phyloP scores from a whole-genome alignment of 2,329 filamentous ascomycete genomes.

The Fusarium lyarnte region DNA sequence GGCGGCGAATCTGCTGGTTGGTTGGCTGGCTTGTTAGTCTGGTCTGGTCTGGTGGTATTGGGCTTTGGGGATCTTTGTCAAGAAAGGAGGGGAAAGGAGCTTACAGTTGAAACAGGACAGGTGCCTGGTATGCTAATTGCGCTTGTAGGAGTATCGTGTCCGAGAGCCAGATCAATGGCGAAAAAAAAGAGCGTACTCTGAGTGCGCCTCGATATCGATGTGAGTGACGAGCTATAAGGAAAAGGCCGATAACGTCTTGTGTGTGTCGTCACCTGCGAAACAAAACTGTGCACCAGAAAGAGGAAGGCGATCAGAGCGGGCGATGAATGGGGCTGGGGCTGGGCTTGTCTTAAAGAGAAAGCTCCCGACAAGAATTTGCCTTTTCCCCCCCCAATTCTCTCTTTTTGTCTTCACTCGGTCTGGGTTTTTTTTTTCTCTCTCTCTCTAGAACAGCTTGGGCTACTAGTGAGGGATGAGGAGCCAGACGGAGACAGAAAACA shows the following conservation, averaged over 20 bases:
- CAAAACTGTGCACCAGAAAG: conserved; percentile 23
- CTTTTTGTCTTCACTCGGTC: background rate
- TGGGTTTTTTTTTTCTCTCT: background rate
- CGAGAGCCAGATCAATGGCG: background rate
- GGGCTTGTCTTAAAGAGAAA: conserved; percentile 37
- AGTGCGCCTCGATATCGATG: background rate
- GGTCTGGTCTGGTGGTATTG: conserved; percentile 21
- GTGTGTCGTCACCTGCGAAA: conserved; percentile 34
- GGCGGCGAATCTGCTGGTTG: conserved; percentile 36
- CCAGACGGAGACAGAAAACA: conserved; percentile 24
- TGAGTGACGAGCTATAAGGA: background rate
- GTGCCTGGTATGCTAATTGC: conserved; percentile 25
- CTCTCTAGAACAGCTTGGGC: conserved; percentile 2
- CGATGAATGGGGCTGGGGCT: conserved; percentile 23
- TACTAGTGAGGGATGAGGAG: conserved; percentile 26
- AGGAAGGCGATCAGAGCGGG: conserved; percentile 27
- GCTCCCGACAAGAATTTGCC: conserved; percentile 11
- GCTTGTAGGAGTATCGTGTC: conserved; percentile 23
- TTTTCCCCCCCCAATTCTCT: background rate
- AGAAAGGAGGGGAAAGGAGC: conserved; percentile 26
- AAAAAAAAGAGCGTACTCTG: conserved; percentile 2
- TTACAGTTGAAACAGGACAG: conserved; percentile 28
- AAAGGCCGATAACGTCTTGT: background rate
- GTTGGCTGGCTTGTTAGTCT: conserved; percentile 17
- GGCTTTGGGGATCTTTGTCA: conserved; percentile 30